Conservation (phyloP, 495 filamentous ascomycete genomes). For the Cryomyces antarcticus region DNA sequence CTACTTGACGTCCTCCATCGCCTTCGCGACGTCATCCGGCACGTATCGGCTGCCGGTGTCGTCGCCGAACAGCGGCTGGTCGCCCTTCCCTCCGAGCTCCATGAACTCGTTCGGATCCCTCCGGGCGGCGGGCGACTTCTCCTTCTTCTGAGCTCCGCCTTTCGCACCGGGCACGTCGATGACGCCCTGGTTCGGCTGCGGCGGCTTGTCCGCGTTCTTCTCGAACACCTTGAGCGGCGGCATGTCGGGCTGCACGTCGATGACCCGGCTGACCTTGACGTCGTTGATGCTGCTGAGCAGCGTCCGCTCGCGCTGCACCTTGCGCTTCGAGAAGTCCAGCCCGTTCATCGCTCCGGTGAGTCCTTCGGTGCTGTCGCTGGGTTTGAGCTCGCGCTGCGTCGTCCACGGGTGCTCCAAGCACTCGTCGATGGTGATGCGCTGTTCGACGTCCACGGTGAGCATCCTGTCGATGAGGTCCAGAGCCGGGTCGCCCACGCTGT, state of each 20-base stretch:
- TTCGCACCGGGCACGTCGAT: conserved; percentile 5
- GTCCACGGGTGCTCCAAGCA: conserved; percentile 89
- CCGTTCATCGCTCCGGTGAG: conserved; percentile 62
- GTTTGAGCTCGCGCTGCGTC: conserved; percentile 20
- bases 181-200: not conserved
- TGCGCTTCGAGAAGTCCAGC: conserved; percentile 70
- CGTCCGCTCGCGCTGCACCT: conserved; percentile 62
- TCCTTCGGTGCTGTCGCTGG: conserved; percentile 78
- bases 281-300: conserved; percentile 68
- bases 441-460: conserved; percentile 69
- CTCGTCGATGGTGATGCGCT: conserved; percentile 70
- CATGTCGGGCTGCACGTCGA: conserved; percentile 27
- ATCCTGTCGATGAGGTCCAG: conserved; percentile 89
- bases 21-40: conserved; percentile 8
- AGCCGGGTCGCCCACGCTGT: conserved; percentile 72
- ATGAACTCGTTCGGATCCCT: conserved; percentile 56
- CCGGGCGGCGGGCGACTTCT: conserved; percentile 40
- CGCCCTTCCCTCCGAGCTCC: conserved; percentile 63
- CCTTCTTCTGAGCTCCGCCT: conserved; percentile 19
- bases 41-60: conserved; percentile 29
- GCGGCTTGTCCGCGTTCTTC: conserved; percentile 38
- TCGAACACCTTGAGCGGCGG: conserved; percentile 51
- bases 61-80: conserved; percentile 52
- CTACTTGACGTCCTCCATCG: not conserved
- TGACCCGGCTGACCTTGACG: conserved; percentile 42